Evolutionary conservation across 1,284 basidiomycete species (phyloP).

Genomic region (Anthracocystis panici-leucophaei): DNA sequence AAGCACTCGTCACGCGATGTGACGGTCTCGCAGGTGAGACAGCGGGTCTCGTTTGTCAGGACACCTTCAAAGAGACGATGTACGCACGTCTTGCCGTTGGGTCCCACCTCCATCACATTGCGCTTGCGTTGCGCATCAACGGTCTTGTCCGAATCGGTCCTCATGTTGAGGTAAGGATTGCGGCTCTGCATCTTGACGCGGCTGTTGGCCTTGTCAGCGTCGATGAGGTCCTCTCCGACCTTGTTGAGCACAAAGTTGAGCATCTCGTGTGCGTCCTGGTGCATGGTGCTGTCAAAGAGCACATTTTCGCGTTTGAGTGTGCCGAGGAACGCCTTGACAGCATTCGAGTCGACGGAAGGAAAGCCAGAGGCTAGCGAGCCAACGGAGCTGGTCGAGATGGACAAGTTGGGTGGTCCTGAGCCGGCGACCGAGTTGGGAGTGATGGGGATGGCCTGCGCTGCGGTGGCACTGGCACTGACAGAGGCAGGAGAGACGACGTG

Average conservation of each 20-base stretch:
- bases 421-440: slow-evolving; percentile 23
- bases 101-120: slow-evolving; percentile 60
- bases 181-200: slow-evolving; percentile 48
- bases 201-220: slow-evolving; percentile 58
- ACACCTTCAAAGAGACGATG: slow-evolving; percentile 93
- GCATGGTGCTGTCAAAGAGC: slow-evolving; percentile 66
- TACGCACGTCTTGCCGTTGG: slow-evolving; percentile 79
- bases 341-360: slow-evolving; percentile 75
- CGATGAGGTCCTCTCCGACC: slow-evolving; percentile 91
- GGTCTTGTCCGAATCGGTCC: slow-evolving; percentile 25
- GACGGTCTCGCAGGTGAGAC: slow-evolving; percentile 90
- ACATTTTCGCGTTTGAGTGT: slow-evolving; percentile 62
- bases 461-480: slow-evolving; percentile 10
- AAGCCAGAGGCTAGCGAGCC: slow-evolving; percentile 86
- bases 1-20: slow-evolving; percentile 96
- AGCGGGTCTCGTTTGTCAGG: slow-evolving; percentile 94
- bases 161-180: slow-evolving; percentile 34
- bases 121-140: slow-evolving; percentile 59
- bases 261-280: slow-evolving; percentile 96
- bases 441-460: slow-evolving; percentile 42
- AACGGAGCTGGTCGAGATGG: slow-evolving; percentile 41
- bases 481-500: slow-evolving; percentile 18
- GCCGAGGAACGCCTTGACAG: slow-evolving; percentile 57
- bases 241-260: slow-evolving; percentile 92
- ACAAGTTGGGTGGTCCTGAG: slow-evolving; percentile 30